Base-by-base conservation (phyloP, 306 rosid genomes). In the Prunus persica region DNA sequence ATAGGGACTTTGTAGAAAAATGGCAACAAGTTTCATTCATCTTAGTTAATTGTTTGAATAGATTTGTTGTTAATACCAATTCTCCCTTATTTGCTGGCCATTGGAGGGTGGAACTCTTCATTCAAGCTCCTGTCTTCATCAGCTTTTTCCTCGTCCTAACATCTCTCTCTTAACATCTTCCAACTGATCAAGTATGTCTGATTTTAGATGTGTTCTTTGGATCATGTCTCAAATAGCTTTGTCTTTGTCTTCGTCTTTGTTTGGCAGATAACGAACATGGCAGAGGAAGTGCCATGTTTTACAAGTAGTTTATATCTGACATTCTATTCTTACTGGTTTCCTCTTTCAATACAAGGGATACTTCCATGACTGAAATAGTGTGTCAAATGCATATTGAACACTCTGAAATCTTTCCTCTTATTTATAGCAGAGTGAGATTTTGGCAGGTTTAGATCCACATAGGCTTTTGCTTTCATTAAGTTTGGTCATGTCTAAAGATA, bases 91-190 rank as follows among this genome's bases (percentile, higher is more conserved):
- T 38, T 38, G 43, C 9, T 38, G 43, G 43, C 43, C 2, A 38
- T 38, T 38, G 43, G 43, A 38, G 43, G 43, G 2, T 7, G 79
- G 97, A 96, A 66, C 78, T 91, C 69, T 83, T 95, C 56, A 84
- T 95, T 46, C 91, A 87, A 82, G 96, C 90, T 47, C 96, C 96
- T 70, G 52, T 95, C 69, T 95, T 92, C 79, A 19, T 95, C 84
- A 87, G 97, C 76, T 92, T 95, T 84, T 92, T 92, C 82, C 86
- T 92, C 43, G 99, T 96, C 25, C 97, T 95, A 89, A 92, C 86
- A 66, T 79, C 54, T 28, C 74, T 80, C 54, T 78, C 73, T 60
- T 63, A 65, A 71, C 45, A 52, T 76, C 65, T 47, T 75, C 56
- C 38, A 14, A 69, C 43, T 69, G 56, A 60, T 73, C 11, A 68